Percentiles rank a stretch among this genome's conserved stretches.
These are phyloP conservation scores for Lactifluus piperatus DNA, from an alignment of 768 basidiomycete species.

Conservation along the genomic window DNA sequence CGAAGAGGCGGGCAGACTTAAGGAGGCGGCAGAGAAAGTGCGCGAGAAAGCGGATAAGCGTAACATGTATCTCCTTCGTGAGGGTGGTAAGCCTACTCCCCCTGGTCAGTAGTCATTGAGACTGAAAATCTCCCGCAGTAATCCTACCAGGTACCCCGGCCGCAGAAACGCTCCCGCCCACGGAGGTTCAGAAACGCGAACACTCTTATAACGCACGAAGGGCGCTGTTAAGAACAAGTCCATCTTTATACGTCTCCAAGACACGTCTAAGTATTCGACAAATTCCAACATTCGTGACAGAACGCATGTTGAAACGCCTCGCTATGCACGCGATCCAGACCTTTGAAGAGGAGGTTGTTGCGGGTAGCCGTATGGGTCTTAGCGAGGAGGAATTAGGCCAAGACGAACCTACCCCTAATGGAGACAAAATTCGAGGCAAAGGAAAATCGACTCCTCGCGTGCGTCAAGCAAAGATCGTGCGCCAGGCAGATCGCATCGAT, in stretches of 20 bases:
- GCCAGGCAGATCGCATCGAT: conserved; percentile 85
- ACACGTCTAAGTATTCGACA: conserved; percentile 93
- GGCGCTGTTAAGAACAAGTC: conserved; percentile 79
- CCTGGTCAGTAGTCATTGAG: neutral
- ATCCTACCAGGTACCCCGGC: conserved; percentile 84
- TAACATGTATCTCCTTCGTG: conserved; percentile 90
- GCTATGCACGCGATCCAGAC: conserved; percentile 70
- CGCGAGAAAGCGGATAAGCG: conserved; percentile 90
- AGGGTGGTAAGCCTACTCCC: conserved; percentile 64
- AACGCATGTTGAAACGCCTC: conserved; percentile 82
- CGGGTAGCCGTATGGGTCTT: conserved; percentile 49
- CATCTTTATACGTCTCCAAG: conserved; percentile 88
- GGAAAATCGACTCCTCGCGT: conserved; percentile 25
- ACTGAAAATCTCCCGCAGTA: conserved; percentile 38
- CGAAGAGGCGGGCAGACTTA: conserved; percentile 79
- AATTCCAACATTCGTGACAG: conserved; percentile 83
- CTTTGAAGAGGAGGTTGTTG: conserved; percentile 73
- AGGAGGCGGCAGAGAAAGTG: conserved; percentile 77
- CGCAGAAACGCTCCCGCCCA: conserved; percentile 55
- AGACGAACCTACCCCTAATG: conserved; percentile 19
- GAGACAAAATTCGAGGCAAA: conserved; percentile 27
- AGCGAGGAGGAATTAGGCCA: conserved; percentile 59
- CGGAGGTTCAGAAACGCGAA: conserved; percentile 81
- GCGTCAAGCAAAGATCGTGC: conserved; percentile 82
- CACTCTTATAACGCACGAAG: conserved; percentile 80